Evolutionary conservation across 495 filamentous ascomycete species (phyloP).

Genomic region (Tuber borchii): DNA sequence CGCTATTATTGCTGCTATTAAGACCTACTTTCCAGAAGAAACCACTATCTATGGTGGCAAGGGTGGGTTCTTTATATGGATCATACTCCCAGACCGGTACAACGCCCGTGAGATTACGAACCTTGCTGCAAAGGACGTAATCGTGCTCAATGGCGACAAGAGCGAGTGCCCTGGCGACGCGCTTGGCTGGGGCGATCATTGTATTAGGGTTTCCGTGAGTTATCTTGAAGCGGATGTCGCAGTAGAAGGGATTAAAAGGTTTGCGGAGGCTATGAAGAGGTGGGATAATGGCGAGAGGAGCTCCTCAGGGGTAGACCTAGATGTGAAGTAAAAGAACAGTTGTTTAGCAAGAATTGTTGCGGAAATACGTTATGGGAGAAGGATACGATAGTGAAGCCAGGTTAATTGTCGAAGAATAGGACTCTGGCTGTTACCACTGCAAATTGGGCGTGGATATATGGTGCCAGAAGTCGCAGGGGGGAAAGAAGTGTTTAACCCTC

Average conservation of each 20-base stretch:
- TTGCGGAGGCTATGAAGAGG: constrained; percentile 28
- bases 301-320: background rate
- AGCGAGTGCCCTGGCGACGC: constrained; percentile 32
- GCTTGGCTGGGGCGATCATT: constrained; percentile 34
- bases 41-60: constrained; percentile 29
- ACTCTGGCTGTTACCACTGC: background rate
- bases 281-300: constrained; percentile 26
- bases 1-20: constrained; percentile 19
- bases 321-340: constrained; percentile 4
- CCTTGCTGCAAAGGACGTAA: constrained; percentile 27
- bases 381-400: background rate
- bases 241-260: constrained; percentile 35
- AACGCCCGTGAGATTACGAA: constrained; percentile 29
- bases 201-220: constrained; percentile 35
- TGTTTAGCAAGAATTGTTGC: background rate
- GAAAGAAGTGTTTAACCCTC: too few relatives aligned
- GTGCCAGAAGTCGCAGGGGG: too few relatives aligned
- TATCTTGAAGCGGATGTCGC: constrained; percentile 28
- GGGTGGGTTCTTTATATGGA: constrained; percentile 41
- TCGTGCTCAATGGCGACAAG: constrained; percentile 26
- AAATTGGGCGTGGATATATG: background rate
- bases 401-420: background rate
- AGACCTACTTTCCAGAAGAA: constrained; percentile 17
- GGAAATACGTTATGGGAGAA: background rate
- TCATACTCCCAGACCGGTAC: constrained; percentile 18